Evolutionary conservation across 192 early-diverging fungal genomes (phyloP).

Genomic region (Entomortierella beljakovae): DNA sequence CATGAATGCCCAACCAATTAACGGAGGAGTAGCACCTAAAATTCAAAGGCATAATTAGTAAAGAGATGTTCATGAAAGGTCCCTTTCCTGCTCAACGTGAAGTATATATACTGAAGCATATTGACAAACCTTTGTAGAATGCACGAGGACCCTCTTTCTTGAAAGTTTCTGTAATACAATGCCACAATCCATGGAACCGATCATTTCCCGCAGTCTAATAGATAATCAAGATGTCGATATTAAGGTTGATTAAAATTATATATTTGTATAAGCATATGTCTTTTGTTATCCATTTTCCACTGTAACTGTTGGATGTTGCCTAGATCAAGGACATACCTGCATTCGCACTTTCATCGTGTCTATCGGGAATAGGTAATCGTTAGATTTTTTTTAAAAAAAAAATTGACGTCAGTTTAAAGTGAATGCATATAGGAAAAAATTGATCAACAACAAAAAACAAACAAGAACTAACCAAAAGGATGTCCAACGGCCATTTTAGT

Average conservation of each 20-base stretch:
- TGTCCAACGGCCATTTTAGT: slow-evolving; percentile 86
- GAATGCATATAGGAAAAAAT: not conserved
- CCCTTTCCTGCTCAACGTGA: not conserved
- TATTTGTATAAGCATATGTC: no score
- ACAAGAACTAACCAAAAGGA: slow-evolving; percentile 71
- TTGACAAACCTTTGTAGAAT: slow-evolving; percentile 79
- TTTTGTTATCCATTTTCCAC: no score
- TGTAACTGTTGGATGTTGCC: no score
- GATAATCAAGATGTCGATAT: not conserved
- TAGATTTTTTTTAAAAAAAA: not conserved
- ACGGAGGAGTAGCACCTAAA: slow-evolving; percentile 84
- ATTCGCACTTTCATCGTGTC: slow-evolving; percentile 86
- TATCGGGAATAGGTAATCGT: slow-evolving; percentile 4
- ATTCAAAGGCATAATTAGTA: not conserved
- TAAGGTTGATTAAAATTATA: not conserved
- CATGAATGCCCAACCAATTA: slow-evolving; percentile 94
- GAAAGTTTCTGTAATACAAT: slow-evolving; percentile 75
- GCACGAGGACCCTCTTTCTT: slow-evolving; percentile 76
- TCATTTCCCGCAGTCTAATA: slow-evolving; percentile 67
- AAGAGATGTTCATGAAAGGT: not conserved
- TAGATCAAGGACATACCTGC: slow-evolving; percentile 61
- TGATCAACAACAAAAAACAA: slow-evolving; percentile 5
- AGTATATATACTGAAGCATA: not conserved
- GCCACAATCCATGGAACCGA: slow-evolving; percentile 77
- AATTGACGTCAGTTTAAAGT: not conserved